Evolutionary conservation across 1,284 basidiomycete species (phyloP), one percentile per base, ranked within the genome.

Genomic region (Cutaneotrichosporon sp.): DNA sequence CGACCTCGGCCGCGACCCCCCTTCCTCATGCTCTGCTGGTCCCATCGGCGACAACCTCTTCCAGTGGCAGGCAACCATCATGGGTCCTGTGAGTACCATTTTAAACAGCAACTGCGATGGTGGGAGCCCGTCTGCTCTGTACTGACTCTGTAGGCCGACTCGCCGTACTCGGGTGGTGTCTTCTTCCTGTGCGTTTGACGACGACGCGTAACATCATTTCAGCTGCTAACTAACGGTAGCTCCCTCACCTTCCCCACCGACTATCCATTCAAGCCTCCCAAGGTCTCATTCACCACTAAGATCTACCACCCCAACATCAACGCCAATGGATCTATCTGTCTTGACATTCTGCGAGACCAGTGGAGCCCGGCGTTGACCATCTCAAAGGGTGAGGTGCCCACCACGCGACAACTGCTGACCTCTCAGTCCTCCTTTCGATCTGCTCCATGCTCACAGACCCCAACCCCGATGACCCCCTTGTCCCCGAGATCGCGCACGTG

Each of bases 251-350:
- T 79, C 75, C 71, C 74, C 39, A 74, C 72, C 65, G 92, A 97
- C 77, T 97, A 97, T 80, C 92, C 92, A 37, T 96, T 97, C 85
- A 94, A 94, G 81, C 94, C 96, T 35, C 96, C 96, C 75, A 97
- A 97, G 83, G 91, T 98, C 76, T 88, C 87, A 78, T 98, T 99
- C 79, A 92, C 90, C 66, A 98, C 94, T 72, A 97, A 82, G 72
- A 80, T 81, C 72, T 78, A 78, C 68, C 80, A 81, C 72, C 79
- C 79, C 34, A 81, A 81, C 70, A 79, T 80, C 75, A 80, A 94
- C 70, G 74, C 76, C 59, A 79, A 79, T 68, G 96, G 96, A 45
- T 93, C 90, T 64, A 98, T 99, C 78, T 99, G 96, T 77, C 80
- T 99, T 66, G 96, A 97, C 76, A 97, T 97, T 72, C 79, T 97